Percentiles rank a stretch among this genome's conserved stretches.
phyloP scores from a whole-genome alignment of 768 basidiomycete species.

The Lactarius quietus region DNA sequence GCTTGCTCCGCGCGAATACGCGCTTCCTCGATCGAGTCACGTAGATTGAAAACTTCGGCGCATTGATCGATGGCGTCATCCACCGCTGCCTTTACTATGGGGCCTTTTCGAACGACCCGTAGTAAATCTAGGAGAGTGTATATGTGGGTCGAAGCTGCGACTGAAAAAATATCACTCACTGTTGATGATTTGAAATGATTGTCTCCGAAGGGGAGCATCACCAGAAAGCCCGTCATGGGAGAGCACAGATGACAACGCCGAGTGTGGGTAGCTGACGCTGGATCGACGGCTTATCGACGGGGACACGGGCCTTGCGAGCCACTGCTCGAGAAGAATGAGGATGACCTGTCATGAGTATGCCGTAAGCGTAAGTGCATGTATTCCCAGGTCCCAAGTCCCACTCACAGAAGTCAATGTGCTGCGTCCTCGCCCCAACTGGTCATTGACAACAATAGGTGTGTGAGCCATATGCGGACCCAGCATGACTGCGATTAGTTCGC shows the following conservation, averaged over 20 bases:
- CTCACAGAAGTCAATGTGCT: constrained; percentile 86
- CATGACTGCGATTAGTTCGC: constrained; percentile 75
- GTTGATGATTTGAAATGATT: constrained; percentile 86
- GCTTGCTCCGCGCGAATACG: constrained; percentile 75
- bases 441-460: constrained; percentile 89
- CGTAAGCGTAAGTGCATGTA: background rate
- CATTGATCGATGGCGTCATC: constrained; percentile 89
- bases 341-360: constrained; percentile 50
- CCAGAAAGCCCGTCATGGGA: constrained; percentile 33
- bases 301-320: constrained; percentile 51
- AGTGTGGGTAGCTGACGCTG: constrained; percentile 39
- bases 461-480: constrained; percentile 61
- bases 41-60: constrained; percentile 75
- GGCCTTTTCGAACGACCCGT: constrained; percentile 82
- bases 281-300: constrained; percentile 39
- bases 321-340: constrained; percentile 77
- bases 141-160: constrained; percentile 13
- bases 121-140: constrained; percentile 54
- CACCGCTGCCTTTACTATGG: constrained; percentile 78
- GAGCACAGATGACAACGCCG: constrained; percentile 39
- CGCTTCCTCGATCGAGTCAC: constrained; percentile 84
- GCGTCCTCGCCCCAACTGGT: constrained; percentile 89
- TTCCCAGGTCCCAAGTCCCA: background rate
- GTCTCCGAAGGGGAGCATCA: constrained; percentile 37
- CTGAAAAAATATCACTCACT: constrained; percentile 47